Evolutionary conservation across 768 basidiomycete genomes (phyloP).

Genomic region (Lentinula lateritia): DNA sequence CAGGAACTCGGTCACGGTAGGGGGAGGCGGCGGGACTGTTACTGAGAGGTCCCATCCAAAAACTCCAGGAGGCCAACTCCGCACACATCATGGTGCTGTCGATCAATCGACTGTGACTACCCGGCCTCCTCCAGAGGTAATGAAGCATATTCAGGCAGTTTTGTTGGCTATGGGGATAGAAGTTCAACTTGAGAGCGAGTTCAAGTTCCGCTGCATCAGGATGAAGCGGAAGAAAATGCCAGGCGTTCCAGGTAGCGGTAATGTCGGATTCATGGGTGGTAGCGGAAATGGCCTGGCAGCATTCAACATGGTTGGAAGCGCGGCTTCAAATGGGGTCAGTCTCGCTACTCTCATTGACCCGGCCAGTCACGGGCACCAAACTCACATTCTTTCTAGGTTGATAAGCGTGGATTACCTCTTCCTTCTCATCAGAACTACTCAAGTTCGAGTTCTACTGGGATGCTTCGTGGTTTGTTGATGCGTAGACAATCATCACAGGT

Average conservation of each 20-base stretch:
- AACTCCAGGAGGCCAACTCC: slow-evolving; percentile 45
- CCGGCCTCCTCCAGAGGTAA: slow-evolving; percentile 78
- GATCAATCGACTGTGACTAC: slow-evolving; percentile 88
- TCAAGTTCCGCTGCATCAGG: slow-evolving; percentile 82
- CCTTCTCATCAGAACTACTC: slow-evolving; percentile 72
- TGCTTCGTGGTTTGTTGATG: slow-evolving; percentile 86
- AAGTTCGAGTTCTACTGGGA: slow-evolving; percentile 59
- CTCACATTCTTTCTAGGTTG: slow-evolving; percentile 49
- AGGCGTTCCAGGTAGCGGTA: slow-evolving; percentile 21
- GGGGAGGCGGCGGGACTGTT: slow-evolving; percentile 16
- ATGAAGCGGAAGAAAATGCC: slow-evolving; percentile 58
- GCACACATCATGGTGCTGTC: slow-evolving; percentile 88
- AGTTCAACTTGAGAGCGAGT: slow-evolving; percentile 83
- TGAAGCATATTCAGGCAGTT: slow-evolving; percentile 76
- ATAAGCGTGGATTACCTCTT: slow-evolving; percentile 82
- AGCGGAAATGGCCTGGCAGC: slow-evolving; percentile 52
- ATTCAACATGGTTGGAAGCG: slow-evolving; percentile 73
- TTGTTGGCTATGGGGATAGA: slow-evolving; percentile 89
- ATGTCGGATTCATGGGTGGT: slow-evolving; percentile 38
- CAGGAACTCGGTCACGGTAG: slow-evolving; percentile 44
- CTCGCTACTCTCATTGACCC: neutral
- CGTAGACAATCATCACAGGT: slow-evolving; percentile 88
- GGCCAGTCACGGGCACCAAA: neutral
- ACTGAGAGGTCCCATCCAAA: slow-evolving; percentile 24
- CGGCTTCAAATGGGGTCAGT: slow-evolving; percentile 84